Evolutionary conservation across 257 asterid species (phyloP).

Genomic region (Solanum gracilifrons): DNA sequence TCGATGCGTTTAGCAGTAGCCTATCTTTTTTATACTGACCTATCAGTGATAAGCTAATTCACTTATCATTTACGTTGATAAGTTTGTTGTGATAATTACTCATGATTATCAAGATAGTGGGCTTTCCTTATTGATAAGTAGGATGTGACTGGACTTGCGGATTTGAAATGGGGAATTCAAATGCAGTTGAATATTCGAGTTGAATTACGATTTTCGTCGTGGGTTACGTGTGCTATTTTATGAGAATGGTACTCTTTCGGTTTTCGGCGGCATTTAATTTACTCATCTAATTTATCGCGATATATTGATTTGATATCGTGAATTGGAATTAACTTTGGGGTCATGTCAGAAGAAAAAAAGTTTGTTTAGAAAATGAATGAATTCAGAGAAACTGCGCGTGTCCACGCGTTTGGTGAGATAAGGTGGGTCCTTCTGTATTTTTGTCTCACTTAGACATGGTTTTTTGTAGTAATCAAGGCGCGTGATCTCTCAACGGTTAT

Average conservation of each 20-base stretch:
- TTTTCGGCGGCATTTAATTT: slow-evolving; percentile 15
- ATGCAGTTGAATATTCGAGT: slow-evolving; percentile 63
- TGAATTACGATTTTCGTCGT: slow-evolving; percentile 28
- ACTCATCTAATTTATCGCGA: slow-evolving; percentile 3
- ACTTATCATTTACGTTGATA: not conserved
- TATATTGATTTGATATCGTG: not conserved
- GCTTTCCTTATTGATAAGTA: slow-evolving; percentile 44
- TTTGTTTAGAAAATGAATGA: not conserved
- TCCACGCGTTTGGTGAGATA: not conserved
- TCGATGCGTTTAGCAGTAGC: slow-evolving; percentile 90
- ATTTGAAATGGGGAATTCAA: slow-evolving; percentile 59
- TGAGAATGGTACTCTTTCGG: not conserved
- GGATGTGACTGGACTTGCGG: slow-evolving; percentile 53
- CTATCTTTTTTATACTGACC: slow-evolving; percentile 48
- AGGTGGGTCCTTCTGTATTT: not conserved
- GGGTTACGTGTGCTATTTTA: not conserved
- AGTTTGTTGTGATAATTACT: fast-evolving
- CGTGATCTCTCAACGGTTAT: not conserved
- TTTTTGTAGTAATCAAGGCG: not conserved
- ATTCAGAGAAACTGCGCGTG: not conserved
- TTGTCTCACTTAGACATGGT: not conserved
- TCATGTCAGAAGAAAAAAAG: not conserved
- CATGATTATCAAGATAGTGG: fast-evolving
- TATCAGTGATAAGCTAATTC: fast-evolving
- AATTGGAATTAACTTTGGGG: not conserved